A percentile compares a stretch with the other conserved stretches of the same genome.
phyloP scores from a whole-genome alignment of 768 basidiomycete species.

The Pleurotus tuoliensis region DNA sequence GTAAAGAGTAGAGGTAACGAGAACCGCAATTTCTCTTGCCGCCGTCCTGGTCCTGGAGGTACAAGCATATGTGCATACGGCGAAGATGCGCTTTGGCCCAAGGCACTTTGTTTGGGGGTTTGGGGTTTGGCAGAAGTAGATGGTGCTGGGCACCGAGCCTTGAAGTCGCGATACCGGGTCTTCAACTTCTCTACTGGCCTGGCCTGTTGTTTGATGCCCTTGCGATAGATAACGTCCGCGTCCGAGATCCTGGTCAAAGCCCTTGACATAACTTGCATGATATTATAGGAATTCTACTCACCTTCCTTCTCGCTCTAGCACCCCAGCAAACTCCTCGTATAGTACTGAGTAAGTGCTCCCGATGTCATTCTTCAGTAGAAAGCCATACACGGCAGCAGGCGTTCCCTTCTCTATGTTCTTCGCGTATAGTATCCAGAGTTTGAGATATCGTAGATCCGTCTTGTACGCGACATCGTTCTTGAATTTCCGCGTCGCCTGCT shows the following conservation, averaged over 20 bases:
- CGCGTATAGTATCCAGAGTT: conserved; percentile 88
- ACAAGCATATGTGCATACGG: conserved; percentile 74
- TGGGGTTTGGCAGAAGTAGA: conserved; percentile 17
- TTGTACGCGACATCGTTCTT: conserved; percentile 80
- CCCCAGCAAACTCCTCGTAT: conserved; percentile 88
- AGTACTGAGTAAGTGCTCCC: conserved; percentile 74
- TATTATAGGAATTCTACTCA: conserved; percentile 34
- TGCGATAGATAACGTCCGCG: conserved; percentile 77
- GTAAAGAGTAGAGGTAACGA: conserved; percentile 70
- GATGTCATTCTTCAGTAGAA: conserved; percentile 68
- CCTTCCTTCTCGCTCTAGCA: conserved; percentile 76
- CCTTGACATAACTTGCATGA: not conserved
- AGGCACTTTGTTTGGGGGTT: conserved; percentile 22
- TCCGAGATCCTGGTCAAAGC: conserved; percentile 52
- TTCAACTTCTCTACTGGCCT: conserved; percentile 84
- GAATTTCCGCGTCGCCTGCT: conserved; percentile 80
- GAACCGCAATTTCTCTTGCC: conserved; percentile 68
- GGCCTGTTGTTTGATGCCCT: conserved; percentile 78
- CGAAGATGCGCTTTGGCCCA: conserved; percentile 26
- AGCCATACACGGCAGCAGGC: conserved; percentile 68
- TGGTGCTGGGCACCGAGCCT: conserved; percentile 48
- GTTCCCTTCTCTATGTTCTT: conserved; percentile 69
- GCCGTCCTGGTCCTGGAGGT: conserved; percentile 63
- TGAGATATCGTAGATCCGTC: conserved; percentile 86
- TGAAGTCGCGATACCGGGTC: conserved; percentile 76